Conservation (phyloP, 208 protist species). For the Trypanosoma mega region DNA sequence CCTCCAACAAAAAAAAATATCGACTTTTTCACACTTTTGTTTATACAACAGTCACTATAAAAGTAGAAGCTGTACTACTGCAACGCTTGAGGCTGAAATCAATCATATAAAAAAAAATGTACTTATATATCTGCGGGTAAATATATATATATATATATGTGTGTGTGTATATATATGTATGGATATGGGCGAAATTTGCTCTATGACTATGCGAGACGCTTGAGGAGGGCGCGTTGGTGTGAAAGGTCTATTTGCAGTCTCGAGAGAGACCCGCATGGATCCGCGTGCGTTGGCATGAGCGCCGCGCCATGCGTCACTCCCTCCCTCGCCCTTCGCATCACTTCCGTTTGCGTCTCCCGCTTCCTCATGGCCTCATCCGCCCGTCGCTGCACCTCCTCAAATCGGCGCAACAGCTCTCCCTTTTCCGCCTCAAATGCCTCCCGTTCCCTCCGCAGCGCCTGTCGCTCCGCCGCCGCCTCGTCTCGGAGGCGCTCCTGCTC, state of each 20-base stretch:
- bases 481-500: constrained; percentile 62
- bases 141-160: constrained; percentile 7
- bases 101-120: too few relatives aligned
- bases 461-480: constrained; percentile 48
- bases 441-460: constrained; percentile 64
- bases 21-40: too few relatives aligned
- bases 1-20: too few relatives aligned
- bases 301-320: background rate
- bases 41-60: too few relatives aligned
- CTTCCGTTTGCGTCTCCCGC: constrained; percentile 48
- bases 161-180: background rate
- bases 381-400: constrained; percentile 60
- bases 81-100: too few relatives aligned
- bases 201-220: constrained; percentile 39
- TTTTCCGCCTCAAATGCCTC: constrained; percentile 83
- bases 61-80: too few relatives aligned
- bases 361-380: constrained; percentile 57
- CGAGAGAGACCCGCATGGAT: constrained; percentile 26
- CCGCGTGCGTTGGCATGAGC: background rate
- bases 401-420: constrained; percentile 60
- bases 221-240: constrained; percentile 74
- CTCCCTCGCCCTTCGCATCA: constrained; percentile 29
- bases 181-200: background rate
- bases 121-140: too few relatives aligned
- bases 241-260: constrained; percentile 81